Percentiles rank a stretch among this genome's conserved stretches.
Conservation (phyloP, 176 grass and related monocot species). For the Oryza punctata region DNA sequence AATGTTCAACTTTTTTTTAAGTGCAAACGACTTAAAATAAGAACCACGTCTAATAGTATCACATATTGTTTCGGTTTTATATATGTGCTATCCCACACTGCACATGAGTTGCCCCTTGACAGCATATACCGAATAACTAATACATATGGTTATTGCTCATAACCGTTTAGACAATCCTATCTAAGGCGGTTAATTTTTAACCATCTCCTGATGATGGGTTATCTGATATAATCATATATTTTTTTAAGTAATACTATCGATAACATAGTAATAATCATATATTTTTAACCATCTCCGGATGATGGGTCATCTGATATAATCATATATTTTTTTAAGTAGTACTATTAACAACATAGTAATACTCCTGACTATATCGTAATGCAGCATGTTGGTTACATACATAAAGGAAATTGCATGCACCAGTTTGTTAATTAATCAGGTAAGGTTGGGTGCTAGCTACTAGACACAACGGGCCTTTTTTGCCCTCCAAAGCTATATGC, state of each 20-base stretch:
- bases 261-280: no score
- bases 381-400: background rate
- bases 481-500: background rate
- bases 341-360: no score
- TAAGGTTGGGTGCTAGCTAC: constrained; percentile 35
- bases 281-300: no score
- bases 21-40: no score
- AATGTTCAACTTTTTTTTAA: no score
- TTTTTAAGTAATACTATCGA: no score
- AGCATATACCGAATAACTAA: background rate
- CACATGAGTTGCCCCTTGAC: background rate
- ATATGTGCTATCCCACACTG: background rate
- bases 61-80: no score
- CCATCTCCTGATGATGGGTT: background rate
- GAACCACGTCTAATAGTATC: background rate
- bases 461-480: constrained; percentile 30
- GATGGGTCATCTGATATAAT: no score
- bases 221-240: no score
- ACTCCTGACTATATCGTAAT: background rate
- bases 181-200: background rate
- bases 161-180: background rate
- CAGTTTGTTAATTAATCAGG: constrained; percentile 9
- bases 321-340: no score
- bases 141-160: background rate
- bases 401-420: background rate